These are phyloP conservation scores for Epichloe gansuensis DNA, from an alignment of 2,329 filamentous ascomycete species.

Conservation along the genomic window DNA sequence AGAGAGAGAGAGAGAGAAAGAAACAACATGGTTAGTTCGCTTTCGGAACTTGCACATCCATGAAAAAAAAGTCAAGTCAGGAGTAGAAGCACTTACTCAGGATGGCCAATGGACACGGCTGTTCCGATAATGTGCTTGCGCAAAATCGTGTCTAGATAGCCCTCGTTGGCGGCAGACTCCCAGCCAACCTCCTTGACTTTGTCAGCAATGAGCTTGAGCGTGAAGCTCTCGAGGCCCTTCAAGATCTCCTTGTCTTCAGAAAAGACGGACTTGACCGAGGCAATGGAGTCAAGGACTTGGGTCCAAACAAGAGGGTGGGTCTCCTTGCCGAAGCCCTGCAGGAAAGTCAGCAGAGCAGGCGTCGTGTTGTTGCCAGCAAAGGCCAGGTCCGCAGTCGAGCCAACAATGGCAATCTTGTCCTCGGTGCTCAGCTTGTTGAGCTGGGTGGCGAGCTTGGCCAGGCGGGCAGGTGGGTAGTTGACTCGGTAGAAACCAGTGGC, in stretches of 20 bases:
- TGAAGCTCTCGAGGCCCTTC: constrained; percentile 64
- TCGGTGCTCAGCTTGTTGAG: constrained; percentile 65
- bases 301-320: constrained; percentile 80
- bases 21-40: background rate
- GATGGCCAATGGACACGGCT: constrained; percentile 65
- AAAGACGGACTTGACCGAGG: constrained; percentile 73
- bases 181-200: constrained; percentile 74
- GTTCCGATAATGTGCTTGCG: constrained; percentile 67
- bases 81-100: constrained; percentile 39
- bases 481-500: constrained; percentile 84
- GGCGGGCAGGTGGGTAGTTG: constrained; percentile 76
- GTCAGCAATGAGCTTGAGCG: constrained; percentile 59
- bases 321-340: constrained; percentile 75
- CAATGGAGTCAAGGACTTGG: constrained; percentile 66
- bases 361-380: constrained; percentile 78
- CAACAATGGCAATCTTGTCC: constrained; percentile 87
- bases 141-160: constrained; percentile 70
- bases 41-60: no score
- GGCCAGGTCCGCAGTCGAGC: constrained; percentile 79
- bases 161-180: constrained; percentile 66
- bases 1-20: background rate
- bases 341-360: constrained; percentile 65
- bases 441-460: constrained; percentile 67
- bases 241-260: constrained; percentile 60
- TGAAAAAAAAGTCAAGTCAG: background rate